A percentile compares a stretch with the other conserved stretches of the same genome.
These are phyloP conservation scores for Mucor plumbeus DNA, from an alignment of 371 early-diverging fungal species.

Conservation along the genomic window DNA sequence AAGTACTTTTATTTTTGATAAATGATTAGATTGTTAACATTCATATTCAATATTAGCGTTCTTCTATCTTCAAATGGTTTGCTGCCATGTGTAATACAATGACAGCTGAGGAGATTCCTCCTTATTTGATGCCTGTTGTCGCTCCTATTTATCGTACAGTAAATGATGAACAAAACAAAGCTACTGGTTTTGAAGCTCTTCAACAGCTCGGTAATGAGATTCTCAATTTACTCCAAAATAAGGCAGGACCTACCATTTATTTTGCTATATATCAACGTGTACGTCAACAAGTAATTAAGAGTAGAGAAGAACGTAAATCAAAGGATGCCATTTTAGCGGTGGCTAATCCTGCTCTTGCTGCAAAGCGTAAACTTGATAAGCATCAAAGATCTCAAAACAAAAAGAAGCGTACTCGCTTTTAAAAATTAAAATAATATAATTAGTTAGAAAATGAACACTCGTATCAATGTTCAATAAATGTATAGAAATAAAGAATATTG, in stretches of 20 bases:
- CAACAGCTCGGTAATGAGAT: slow-evolving; percentile 83
- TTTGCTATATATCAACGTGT: slow-evolving; percentile 75
- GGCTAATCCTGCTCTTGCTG: slow-evolving; percentile 37
- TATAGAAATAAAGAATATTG: slow-evolving; percentile 5
- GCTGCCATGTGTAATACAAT: slow-evolving; percentile 84
- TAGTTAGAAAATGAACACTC: background rate
- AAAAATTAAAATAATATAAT: background rate
- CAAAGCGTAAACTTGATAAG: slow-evolving; percentile 40
- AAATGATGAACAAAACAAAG: slow-evolving; percentile 74
- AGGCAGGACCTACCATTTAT: slow-evolving; percentile 79
- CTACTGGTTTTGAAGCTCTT: slow-evolving; percentile 68
- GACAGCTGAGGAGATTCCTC: slow-evolving; percentile 56
- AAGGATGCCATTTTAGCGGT: slow-evolving; percentile 62
- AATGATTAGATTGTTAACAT: background rate
- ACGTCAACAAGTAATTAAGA: slow-evolving; percentile 61
- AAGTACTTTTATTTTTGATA: slow-evolving; percentile 16
- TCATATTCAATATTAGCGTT: slow-evolving; percentile 54
- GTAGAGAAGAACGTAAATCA: slow-evolving; percentile 43
- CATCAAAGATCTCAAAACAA: slow-evolving; percentile 35
- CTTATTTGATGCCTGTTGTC: slow-evolving; percentile 76
- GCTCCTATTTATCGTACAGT: slow-evolving; percentile 83
- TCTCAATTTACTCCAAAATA: slow-evolving; percentile 76
- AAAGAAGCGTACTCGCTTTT: slow-evolving; percentile 27
- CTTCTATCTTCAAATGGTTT: slow-evolving; percentile 85
- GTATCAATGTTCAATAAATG: background rate